phyloP scores from a whole-genome alignment of 345 rosid species.

The Firmiana major region DNA sequence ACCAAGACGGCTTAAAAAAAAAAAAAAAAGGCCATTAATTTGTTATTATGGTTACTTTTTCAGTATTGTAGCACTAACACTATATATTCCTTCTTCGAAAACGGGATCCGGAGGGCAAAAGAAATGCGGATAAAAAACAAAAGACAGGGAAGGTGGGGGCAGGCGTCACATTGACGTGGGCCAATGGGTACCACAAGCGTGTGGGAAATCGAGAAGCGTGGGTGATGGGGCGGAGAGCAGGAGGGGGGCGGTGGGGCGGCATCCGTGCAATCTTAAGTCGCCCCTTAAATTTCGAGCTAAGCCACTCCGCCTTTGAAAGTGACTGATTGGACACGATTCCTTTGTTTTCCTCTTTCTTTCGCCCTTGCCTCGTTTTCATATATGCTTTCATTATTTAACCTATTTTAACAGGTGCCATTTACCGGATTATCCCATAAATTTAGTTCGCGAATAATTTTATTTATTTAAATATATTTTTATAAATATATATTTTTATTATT shows the following conservation, averaged over 20 bases:
- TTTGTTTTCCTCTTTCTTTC: background rate
- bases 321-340: conserved; percentile 30
- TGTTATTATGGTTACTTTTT: too few relatives aligned
- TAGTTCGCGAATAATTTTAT: too few relatives aligned
- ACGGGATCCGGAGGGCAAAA: background rate
- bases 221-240: conserved; percentile 4
- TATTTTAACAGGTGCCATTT: background rate
- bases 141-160: background rate
- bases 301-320: conserved; percentile 15
- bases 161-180: conserved; percentile 18
- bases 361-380: conserved; percentile 26
- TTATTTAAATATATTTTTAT: too few relatives aligned
- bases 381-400: background rate
- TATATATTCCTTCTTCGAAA: background rate
- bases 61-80: too few relatives aligned
- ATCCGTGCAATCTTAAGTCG: background rate
- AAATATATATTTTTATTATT: too few relatives aligned
- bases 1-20: too few relatives aligned
- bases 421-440: too few relatives aligned
- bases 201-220: conserved; percentile 18
- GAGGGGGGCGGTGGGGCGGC: too few relatives aligned
- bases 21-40: too few relatives aligned
- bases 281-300: conserved; percentile 18
- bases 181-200: conserved; percentile 16
- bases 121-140: background rate